phyloP scores from a whole-genome alignment of 495 filamentous ascomycete genomes.

The Hypoxylon lienhwacheense region DNA sequence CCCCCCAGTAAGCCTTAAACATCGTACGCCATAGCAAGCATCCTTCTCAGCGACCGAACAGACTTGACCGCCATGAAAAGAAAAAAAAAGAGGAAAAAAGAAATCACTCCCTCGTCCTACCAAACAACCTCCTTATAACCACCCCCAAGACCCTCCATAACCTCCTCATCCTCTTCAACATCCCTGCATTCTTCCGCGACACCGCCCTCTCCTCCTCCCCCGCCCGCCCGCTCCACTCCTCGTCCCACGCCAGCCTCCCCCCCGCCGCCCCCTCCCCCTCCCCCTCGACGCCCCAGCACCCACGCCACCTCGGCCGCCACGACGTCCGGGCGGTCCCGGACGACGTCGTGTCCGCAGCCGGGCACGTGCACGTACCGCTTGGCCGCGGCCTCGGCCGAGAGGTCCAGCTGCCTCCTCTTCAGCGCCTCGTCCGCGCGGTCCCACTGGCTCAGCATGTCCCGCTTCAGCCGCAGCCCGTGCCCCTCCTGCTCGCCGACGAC shows the following conservation, averaged over 20 bases:
- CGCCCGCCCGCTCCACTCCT: background rate
- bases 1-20: too few relatives aligned
- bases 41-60: too few relatives aligned
- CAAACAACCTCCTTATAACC: background rate
- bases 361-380: constrained; percentile 45
- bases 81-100: too few relatives aligned
- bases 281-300: constrained; percentile 45
- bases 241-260: background rate
- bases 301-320: constrained; percentile 51
- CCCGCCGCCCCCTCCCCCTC: background rate
- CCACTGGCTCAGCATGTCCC: constrained; percentile 43
- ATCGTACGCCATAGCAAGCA: too few relatives aligned
- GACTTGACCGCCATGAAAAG: too few relatives aligned
- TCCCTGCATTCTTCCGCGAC: background rate
- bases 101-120: background rate
- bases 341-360: constrained; percentile 56
- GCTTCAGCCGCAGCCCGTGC: constrained; percentile 2
- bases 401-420: constrained; percentile 49
- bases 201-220: background rate
- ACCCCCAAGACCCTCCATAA: constrained; percentile 7
- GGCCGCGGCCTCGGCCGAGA: constrained; percentile 34
- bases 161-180: background rate
- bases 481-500: constrained; percentile 1
- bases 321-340: constrained; percentile 51
- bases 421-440: constrained; percentile 44